Percentiles rank a stretch among this genome's conserved stretches.
Evolutionary conservation across 2,329 filamentous ascomycete genomes (phyloP).

Genomic region (Akanthomyces dipterigenus): DNA sequence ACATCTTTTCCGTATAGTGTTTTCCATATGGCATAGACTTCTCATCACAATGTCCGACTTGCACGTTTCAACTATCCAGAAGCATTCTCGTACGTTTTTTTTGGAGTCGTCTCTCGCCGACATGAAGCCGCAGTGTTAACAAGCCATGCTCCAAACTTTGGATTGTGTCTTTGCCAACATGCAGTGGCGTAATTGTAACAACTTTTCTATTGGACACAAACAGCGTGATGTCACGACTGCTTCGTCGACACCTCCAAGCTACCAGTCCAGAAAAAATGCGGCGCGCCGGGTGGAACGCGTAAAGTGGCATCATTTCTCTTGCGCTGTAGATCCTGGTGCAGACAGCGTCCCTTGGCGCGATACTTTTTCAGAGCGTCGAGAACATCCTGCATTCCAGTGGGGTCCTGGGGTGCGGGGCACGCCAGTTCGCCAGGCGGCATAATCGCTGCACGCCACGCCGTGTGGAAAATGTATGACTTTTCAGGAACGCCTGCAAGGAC

Average conservation of each 20-base stretch:
- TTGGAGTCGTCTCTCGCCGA: neutral
- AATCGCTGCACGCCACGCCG: constrained; percentile 46
- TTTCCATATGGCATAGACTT: neutral
- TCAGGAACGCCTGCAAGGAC: constrained; percentile 42
- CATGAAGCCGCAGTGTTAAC: neutral
- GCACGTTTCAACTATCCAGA: neutral
- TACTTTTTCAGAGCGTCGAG: constrained; percentile 34
- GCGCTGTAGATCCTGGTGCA: constrained; percentile 18
- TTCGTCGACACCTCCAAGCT: constrained; percentile 27
- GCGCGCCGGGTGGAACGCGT: constrained; percentile 15
- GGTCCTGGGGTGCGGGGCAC: constrained; percentile 22
- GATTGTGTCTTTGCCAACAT: neutral
- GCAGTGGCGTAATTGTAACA: neutral
- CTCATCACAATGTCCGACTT: neutral
- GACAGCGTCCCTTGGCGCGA: constrained; percentile 27
- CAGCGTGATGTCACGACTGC: neutral
- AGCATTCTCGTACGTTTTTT: neutral
- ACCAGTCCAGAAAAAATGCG: constrained; percentile 35
- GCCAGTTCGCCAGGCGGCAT: constrained; percentile 25
- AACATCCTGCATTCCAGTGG: constrained; percentile 38
- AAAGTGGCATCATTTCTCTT: constrained; percentile 10
- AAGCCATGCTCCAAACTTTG: neutral
- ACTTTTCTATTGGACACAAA: neutral
- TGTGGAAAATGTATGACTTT: constrained; percentile 39
- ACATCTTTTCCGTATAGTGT: neutral